These are phyloP conservation scores for Monosporozyma aerobia DNA, from an alignment of 805 yeast species.

Conservation along the genomic window DNA sequence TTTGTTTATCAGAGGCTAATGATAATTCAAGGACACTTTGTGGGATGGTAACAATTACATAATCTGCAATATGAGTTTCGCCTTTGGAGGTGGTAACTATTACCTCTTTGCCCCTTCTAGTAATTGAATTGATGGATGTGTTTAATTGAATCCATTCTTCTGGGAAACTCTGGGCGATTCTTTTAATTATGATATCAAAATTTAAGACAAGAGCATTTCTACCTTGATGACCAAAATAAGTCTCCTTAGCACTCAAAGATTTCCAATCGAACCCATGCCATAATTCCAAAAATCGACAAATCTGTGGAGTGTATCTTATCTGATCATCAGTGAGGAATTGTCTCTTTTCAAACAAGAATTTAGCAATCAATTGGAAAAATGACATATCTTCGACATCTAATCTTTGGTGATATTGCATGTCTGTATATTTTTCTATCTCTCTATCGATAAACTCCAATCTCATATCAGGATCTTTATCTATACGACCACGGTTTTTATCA, in stretches of 20 bases:
- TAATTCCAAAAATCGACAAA: slow-evolving; percentile 51
- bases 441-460: slow-evolving; percentile 37
- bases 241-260: slow-evolving; percentile 55
- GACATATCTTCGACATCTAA: slow-evolving; percentile 43
- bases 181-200: slow-evolving; percentile 43
- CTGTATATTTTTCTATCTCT: slow-evolving; percentile 54
- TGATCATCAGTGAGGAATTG: slow-evolving; percentile 44
- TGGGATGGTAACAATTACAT: slow-evolving; percentile 67
- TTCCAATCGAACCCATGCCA: slow-evolving; percentile 77
- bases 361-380: slow-evolving; percentile 39
- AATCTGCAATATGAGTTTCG: slow-evolving; percentile 36
- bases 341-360: slow-evolving; percentile 40
- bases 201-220: slow-evolving; percentile 61
- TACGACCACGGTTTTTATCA: slow-evolving; percentile 18
- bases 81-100: slow-evolving; percentile 31
- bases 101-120: slow-evolving; percentile 21
- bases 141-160: slow-evolving; percentile 31
- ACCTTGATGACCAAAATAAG: slow-evolving; percentile 65
- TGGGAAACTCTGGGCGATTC: slow-evolving; percentile 36
- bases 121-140: slow-evolving; percentile 33
- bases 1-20: slow-evolving; percentile 1
- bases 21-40: slow-evolving; percentile 52
- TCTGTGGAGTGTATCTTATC: slow-evolving; percentile 40
- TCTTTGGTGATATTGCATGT: slow-evolving; percentile 44
- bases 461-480: slow-evolving; percentile 23